These are phyloP conservation scores for Neonectria ditissima DNA, from an alignment of 2,329 filamentous ascomycete genomes.

Conservation along the genomic window DNA sequence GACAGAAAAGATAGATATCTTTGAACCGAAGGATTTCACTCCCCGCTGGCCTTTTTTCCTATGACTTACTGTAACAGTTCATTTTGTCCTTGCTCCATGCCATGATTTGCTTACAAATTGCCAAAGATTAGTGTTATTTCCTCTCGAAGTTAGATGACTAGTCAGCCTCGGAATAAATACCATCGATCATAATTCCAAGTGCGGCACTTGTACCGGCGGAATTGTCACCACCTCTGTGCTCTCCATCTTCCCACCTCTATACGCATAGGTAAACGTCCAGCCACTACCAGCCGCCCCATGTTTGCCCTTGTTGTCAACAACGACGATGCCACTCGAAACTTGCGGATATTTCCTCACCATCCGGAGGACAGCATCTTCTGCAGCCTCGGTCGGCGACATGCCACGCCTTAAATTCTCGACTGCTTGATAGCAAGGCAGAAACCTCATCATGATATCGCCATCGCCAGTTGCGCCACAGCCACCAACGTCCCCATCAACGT, in stretches of 20 bases:
- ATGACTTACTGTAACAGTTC: no score
- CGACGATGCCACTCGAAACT: constrained; percentile 62
- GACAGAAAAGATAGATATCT: no score
- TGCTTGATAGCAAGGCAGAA: constrained; percentile 68
- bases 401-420: constrained; percentile 64
- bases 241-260: constrained; percentile 60
- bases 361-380: constrained; percentile 61
- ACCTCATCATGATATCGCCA: constrained; percentile 69
- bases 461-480: constrained; percentile 69
- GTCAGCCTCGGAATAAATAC: no score
- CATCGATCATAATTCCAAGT: neutral
- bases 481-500: constrained; percentile 65
- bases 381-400: constrained; percentile 60
- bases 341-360: constrained; percentile 62
- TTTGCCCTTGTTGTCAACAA: constrained; percentile 60
- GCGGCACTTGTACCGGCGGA: constrained; percentile 18
- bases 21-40: no score
- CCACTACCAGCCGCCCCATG: constrained; percentile 65
- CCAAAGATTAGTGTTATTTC: no score
- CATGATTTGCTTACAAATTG: no score
- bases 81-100: no score
- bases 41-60: no score
- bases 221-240: constrained; percentile 59
- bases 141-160: no score
- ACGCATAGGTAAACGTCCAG: constrained; percentile 67